Evolutionary conservation across 441 rosid genomes (phyloP), one percentile per base, ranked within the genome.

Genomic region (Capsella rubella): DNA sequence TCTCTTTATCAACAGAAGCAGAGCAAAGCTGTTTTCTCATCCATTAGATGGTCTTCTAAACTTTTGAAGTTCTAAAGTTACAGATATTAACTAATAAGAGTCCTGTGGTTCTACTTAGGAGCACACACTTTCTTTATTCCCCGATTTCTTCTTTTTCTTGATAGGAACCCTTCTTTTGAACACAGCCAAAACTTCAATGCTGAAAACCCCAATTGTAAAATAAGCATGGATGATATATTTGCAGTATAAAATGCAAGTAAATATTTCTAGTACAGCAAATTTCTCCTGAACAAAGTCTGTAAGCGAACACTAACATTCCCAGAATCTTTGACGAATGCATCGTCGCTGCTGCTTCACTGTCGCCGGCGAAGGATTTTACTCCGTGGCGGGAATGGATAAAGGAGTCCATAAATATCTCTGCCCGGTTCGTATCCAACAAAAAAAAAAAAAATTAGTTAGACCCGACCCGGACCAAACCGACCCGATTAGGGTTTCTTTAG

Each of bases 181-280:
- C 49, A 92, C 77, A 29, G 96, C 96, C 80, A 92, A 79, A 75
- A 95, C 86, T 84, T 95, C 99, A 67, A 90, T 88, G 84, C 97
- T 92, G 89, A 79, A 81, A 82, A n/a, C 78, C 74, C 74, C 54
- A 68, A 16, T 54, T 40, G 66, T 72, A 74, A 43, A 72, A 56
- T 68, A 37, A 68, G 55, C 69, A 70, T 28, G 29, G 39, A 59
- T 39, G 46, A 53, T 64, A 3, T 47, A 6, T 6, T 25, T 35
- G 40, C 25, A 78, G 51, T 34, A 53, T 16, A 55, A 7, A 45
- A 43, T 46, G 14, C 2, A 53, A 9, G 15, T n/a, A 45, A 10
- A 14, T 52, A 21, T 34, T 29, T 49, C 39, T 15, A 51, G 1
- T 28, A 37, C 39, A 73, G 49, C 61, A 29, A 64, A 52, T 34